A percentile compares a stretch with the other conserved stretches of the same genome.
Evolutionary conservation across 768 basidiomycete genomes (phyloP).

Genomic region (Xerocomus potaroensis): DNA sequence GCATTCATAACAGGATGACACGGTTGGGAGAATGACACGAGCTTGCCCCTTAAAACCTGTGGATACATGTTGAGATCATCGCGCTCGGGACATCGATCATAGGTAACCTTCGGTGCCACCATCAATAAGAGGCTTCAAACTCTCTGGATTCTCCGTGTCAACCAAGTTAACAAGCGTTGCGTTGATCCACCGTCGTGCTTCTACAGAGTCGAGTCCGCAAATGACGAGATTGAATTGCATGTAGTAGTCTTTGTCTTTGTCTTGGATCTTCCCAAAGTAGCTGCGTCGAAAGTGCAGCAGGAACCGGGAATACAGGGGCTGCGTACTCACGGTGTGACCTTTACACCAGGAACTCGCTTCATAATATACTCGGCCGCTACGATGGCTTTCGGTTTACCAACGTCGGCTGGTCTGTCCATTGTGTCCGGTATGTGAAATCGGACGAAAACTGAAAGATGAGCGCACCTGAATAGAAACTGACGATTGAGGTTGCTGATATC

Average conservation of each 20-base stretch:
- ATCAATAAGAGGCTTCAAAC: constrained; percentile 94
- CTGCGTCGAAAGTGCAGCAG: constrained; percentile 38
- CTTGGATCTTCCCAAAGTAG: constrained; percentile 97
- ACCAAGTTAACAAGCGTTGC: constrained; percentile 94
- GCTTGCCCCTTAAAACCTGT: constrained; percentile 98
- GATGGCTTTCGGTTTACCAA: constrained; percentile 90
- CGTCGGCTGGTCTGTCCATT: constrained; percentile 68
- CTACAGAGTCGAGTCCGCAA: constrained; percentile 95
- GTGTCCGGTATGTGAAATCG: neutral
- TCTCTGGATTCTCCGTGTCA: constrained; percentile 89
- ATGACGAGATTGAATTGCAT: constrained; percentile 96
- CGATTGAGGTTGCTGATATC: constrained; percentile 98
- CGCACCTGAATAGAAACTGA: constrained; percentile 94
- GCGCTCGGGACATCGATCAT: neutral
- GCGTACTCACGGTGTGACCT: constrained; percentile 83
- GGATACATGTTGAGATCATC: neutral
- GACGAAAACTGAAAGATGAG: neutral
- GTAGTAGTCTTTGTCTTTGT: constrained; percentile 93
- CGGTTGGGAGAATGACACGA: constrained; percentile 90
- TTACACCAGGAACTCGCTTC: constrained; percentile 94
- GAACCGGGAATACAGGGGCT: neutral
- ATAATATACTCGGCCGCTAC: constrained; percentile 96
- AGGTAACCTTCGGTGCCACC: constrained; percentile 92
- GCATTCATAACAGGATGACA: constrained; percentile 97
- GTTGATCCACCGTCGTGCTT: constrained; percentile 98